phyloP scores from a whole-genome alignment of 225 moss, liverwort and hornwort genomes.

The Pleurozium schreberi region DNA sequence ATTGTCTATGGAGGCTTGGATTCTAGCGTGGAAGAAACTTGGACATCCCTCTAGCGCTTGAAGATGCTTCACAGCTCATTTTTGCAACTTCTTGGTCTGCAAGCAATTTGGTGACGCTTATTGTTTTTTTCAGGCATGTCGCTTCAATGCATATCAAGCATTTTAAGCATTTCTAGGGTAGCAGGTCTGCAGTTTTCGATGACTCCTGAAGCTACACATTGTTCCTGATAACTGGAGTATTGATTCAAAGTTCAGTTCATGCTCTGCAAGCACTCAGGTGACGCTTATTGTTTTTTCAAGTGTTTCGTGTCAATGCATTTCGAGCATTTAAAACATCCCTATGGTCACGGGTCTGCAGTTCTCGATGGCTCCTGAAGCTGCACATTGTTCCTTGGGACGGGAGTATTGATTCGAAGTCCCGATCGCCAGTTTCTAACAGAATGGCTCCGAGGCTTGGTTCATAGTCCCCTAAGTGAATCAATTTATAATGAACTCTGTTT shows the following conservation, averaged over 20 bases:
- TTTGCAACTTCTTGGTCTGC: background rate
- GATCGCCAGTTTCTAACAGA: background rate
- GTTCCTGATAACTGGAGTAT: background rate
- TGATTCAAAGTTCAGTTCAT: background rate
- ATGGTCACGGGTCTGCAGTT: background rate
- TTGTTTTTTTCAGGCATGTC: background rate
- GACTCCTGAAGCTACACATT: background rate
- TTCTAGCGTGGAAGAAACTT: constrained; percentile 36
- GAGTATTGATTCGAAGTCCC: background rate
- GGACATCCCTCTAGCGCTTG: background rate
- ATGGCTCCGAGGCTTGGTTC: background rate
- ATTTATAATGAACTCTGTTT: background rate
- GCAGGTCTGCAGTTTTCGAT: background rate
- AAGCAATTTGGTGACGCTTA: background rate
- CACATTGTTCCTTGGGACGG: background rate
- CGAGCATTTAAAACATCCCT: background rate
- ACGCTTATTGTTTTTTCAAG: background rate
- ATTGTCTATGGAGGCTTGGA: constrained; percentile 43
- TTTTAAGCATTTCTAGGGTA: background rate
- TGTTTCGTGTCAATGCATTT: background rate
- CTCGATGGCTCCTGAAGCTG: background rate
- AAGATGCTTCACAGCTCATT: background rate
- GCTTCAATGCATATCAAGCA: background rate
- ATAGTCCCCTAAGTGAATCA: background rate
- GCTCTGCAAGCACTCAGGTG: background rate